phyloP scores from a whole-genome alignment of 2,329 filamentous ascomycete genomes.

The Paraphoma sp. region DNA sequence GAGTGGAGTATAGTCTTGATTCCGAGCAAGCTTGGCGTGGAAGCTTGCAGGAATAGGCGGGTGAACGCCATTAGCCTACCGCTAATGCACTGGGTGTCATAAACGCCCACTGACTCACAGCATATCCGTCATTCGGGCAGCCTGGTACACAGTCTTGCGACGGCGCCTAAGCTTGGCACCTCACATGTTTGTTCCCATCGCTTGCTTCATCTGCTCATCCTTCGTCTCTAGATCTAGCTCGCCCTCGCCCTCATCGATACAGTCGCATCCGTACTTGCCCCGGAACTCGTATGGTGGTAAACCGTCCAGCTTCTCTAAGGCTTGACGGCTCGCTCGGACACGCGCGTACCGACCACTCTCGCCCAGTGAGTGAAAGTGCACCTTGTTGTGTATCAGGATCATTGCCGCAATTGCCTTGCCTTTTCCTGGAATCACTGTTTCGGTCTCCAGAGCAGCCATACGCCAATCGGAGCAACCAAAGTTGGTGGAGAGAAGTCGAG shows the following conservation, averaged over 20 bases:
- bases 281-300: conserved; percentile 66
- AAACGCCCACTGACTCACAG: no score
- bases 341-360: conserved; percentile 77
- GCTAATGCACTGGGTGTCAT: no score
- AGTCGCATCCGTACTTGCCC: conserved; percentile 68
- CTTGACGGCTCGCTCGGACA: conserved; percentile 67
- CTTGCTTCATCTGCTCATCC: conserved; percentile 22
- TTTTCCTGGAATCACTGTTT: conserved; percentile 54
- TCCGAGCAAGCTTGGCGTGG: no score
- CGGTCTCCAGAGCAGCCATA: conserved; percentile 40
- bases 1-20: no score
- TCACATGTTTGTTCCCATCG: conserved; percentile 24
- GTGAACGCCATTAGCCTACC: no score
- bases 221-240: conserved; percentile 6
- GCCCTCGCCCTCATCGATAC: conserved; percentile 44
- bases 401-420: conserved; percentile 67
- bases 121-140: no score
- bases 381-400: conserved; percentile 75
- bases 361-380: conserved; percentile 68
- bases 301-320: conserved; percentile 59
- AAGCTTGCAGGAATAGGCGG: no score
- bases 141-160: background rate
- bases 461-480: conserved; percentile 71
- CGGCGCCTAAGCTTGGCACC: background rate
- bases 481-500: conserved; percentile 66